phyloP scores from a whole-genome alignment of 768 basidiomycete genomes.

The Trametes maxima region DNA sequence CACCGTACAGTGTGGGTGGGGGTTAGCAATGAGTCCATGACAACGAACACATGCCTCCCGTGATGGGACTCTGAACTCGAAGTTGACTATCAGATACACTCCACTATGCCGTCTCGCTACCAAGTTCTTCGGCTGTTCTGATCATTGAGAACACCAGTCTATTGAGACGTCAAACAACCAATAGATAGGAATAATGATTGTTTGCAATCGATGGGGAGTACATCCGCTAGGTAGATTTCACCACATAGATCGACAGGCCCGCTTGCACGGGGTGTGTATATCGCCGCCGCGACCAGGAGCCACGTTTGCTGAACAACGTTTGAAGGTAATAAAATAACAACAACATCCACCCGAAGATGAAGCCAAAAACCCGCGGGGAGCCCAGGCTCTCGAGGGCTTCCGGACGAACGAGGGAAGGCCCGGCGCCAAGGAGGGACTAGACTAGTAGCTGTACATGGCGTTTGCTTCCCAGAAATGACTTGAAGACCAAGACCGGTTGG shows the following conservation, averaged over 20 bases:
- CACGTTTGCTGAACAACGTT: constrained; percentile 2
- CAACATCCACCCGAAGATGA: constrained; percentile 19
- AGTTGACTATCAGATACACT: too few species aligned
- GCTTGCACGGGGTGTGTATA: constrained; percentile 18
- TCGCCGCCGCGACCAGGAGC: constrained; percentile 21
- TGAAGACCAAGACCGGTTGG: background rate
- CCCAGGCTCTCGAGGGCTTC: constrained; percentile 21
- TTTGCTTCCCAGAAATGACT: constrained; percentile 18
- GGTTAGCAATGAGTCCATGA: too few species aligned
- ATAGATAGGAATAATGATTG: constrained; percentile 24
- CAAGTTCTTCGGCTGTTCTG: too few species aligned
- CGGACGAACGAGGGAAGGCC: constrained; percentile 18
- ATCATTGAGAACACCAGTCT: too few species aligned
- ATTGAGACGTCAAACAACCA: background rate
- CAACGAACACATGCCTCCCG: too few species aligned
- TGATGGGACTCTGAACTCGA: too few species aligned
- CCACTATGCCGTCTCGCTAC: too few species aligned
- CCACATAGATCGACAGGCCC: constrained; percentile 17
- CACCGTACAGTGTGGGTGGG: too few species aligned
- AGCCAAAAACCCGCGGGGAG: constrained; percentile 16
- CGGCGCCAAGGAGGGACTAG: constrained; percentile 24
- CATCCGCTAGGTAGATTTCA: constrained; percentile 7
- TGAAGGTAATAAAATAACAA: constrained; percentile 15
- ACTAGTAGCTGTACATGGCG: constrained; percentile 25
- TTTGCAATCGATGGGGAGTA: constrained; percentile 15